Base-by-base conservation (phyloP, 495 filamentous ascomycete genomes). In the Daldinia caldariorum region DNA sequence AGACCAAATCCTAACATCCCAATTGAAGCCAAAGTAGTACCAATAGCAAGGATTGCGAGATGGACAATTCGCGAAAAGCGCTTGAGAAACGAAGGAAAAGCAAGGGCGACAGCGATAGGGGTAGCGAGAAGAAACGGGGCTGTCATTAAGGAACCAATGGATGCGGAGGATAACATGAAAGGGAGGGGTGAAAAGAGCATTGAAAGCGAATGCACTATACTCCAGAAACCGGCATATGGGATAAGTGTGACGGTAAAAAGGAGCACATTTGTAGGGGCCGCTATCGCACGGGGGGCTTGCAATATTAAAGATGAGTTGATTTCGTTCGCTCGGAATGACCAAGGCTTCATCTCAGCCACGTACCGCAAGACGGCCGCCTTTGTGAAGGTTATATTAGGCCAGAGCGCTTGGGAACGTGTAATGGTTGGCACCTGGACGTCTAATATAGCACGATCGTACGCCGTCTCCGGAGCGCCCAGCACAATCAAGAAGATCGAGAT, bases 381-480 rank as follows among this genome's bases (percentile, higher is more conserved):
- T 14, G 75, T 76, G 29, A 77, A 62, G 34, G 73, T 69, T 31
- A 76, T 61, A 22, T 68, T 70, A 1, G 79, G 77, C n/a, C 71
- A 70, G 26, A 74, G 69, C 0, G 81, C 77, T 22, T 77, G 71
- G 22, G 76, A 79, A 2, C 64, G 61, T 45, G 63, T 60, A 4
- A 80, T 76, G 0, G 70, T 72, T 6, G 82, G 76, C 0, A 75
- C 74, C 22, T 73, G n/a, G 74, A 65, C 32, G 69, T 58, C 53
- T 1, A 31, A 22, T n/a, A 56, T 74, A 1, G 73, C 63, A 12
- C 83, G 80, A 62, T 81, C 71, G 60, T 84, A 87, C 0, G 77
- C 67, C 4, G 83, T 86, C 70, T 87, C 84, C n/a, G 84, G 84
- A 0, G 73, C 71, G n/a, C 76, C 79, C 16, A 86, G 70, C n/a